Evolutionary conservation across 345 rosid species (phyloP).

Genomic region (Trapa incisa): DNA sequence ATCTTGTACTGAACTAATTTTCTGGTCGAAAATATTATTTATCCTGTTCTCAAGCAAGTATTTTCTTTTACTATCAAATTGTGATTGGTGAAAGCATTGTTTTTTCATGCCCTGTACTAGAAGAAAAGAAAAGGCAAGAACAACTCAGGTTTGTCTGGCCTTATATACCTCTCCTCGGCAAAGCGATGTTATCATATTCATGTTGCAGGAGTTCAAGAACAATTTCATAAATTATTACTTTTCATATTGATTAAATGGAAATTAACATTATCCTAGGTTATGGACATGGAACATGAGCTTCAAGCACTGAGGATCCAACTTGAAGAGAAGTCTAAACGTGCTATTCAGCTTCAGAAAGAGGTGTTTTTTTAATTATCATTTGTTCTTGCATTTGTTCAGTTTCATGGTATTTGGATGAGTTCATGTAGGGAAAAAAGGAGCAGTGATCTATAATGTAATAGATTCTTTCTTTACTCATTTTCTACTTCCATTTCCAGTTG

Average conservation of each 20-base stretch:
- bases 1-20: no score
- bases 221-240: no score
- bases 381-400: not conserved
- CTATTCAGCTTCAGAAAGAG: slow-evolving; percentile 62
- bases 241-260: no score
- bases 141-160: not conserved
- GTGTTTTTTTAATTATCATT: slow-evolving; percentile 14
- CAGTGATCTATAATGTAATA: not conserved
- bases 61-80: not conserved
- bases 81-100: not conserved
- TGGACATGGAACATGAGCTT: slow-evolving; percentile 91
- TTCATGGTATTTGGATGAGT: no score
- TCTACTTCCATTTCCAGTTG: slow-evolving; percentile 31
- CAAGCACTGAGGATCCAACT: slow-evolving; percentile 69
- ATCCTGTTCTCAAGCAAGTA: not conserved
- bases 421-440: no score
- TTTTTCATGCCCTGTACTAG: not conserved
- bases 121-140: not conserved
- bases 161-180: not conserved
- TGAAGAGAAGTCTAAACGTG: slow-evolving; percentile 61
- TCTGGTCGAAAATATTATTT: no score
- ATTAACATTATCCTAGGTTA: slow-evolving; percentile 38
- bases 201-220: no score
- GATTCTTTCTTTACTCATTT: not conserved
- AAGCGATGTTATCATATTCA: no score